A percentile compares a stretch with the other conserved stretches of the same genome.
These are phyloP conservation scores for Phytophthora fragariae DNA, from an alignment of 352 stramenopile genomes.

Conservation along the genomic window DNA sequence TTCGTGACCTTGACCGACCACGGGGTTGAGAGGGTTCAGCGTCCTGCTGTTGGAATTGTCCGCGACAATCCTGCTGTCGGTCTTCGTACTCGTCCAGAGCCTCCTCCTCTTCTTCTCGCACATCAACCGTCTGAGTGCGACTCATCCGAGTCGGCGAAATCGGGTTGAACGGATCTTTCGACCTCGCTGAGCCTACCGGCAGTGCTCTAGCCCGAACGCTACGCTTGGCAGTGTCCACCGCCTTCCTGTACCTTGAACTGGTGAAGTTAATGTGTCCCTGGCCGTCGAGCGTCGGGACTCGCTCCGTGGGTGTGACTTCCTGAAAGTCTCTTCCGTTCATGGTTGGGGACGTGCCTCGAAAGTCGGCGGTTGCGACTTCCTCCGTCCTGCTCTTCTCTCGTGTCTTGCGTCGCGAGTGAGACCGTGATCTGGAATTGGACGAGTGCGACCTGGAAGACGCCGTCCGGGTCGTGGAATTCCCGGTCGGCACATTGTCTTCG, in stretches of 20 bases:
- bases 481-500: conserved; percentile 40
- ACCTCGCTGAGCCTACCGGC: conserved; percentile 27
- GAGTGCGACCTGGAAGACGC: conserved; percentile 19
- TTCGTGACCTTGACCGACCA: conserved; percentile 37
- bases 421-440: conserved; percentile 24
- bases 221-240: conserved; percentile 26
- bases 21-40: conserved; percentile 17
- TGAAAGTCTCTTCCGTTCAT: conserved; percentile 19
- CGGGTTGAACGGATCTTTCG: conserved; percentile 20
- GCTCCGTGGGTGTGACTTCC: conserved; percentile 4
- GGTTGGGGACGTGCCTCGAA: conserved; percentile 26
- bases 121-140: conserved; percentile 28
- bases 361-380: conserved; percentile 23
- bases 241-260: conserved; percentile 32
- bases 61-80: conserved; percentile 18
- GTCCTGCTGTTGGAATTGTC: conserved; percentile 28
- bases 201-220: conserved; percentile 28
- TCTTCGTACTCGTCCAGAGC: conserved; percentile 13
- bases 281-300: conserved; percentile 32
- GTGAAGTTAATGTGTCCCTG: conserved; percentile 40
- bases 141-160: conserved; percentile 28
- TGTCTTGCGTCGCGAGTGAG: conserved; percentile 14
- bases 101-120: conserved; percentile 28
- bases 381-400: conserved; percentile 9
- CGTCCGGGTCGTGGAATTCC: conserved; percentile 25